Evolutionary conservation across 2,329 filamentous ascomycete genomes (phyloP).

Genomic region (Clonostachys sp.): DNA sequence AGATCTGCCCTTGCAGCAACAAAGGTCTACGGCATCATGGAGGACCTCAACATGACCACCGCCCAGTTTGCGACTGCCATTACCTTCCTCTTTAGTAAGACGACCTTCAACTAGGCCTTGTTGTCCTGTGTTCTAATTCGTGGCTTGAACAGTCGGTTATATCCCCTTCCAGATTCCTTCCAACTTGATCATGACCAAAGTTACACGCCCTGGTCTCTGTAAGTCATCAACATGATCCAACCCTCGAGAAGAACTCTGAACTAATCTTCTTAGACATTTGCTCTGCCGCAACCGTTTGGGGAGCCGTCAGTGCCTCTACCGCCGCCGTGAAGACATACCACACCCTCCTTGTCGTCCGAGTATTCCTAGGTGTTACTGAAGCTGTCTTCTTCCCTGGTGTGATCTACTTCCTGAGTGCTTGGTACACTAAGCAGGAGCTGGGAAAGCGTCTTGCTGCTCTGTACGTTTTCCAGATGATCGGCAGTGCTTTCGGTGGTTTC

Average conservation of each 20-base stretch:
- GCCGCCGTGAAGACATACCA: constrained; percentile 24
- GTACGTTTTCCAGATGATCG: constrained; percentile 24
- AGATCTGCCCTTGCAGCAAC: constrained; percentile 27
- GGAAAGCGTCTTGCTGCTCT: constrained; percentile 26
- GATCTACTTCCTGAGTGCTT: constrained; percentile 32
- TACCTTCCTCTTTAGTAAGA: constrained; percentile 31
- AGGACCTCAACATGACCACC: constrained; percentile 27
- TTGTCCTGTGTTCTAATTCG: no score
- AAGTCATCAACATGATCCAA: constrained; percentile 14
- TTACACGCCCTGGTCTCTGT: constrained; percentile 34
- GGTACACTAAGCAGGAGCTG: constrained; percentile 32
- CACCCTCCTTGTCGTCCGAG: constrained; percentile 23
- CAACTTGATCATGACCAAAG: constrained; percentile 41
- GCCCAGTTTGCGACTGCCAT: constrained; percentile 29
- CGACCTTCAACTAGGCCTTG: no score
- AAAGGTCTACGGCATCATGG: constrained; percentile 30
- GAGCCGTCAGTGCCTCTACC: constrained; percentile 33
- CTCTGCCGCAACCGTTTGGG: constrained; percentile 32
- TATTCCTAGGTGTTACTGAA: constrained; percentile 27
- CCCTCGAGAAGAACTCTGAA: background rate
- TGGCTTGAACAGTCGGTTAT: constrained; percentile 26
- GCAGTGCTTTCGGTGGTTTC: constrained; percentile 44
- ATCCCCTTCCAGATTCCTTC: constrained; percentile 42
- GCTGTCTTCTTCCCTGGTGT: constrained; percentile 31
- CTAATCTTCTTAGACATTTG: constrained; percentile 14